A percentile compares a stretch with the other conserved stretches of the same genome.
phyloP scores from a whole-genome alignment of 352 stramenopile species.

The Phytopythium chamaehyphon region DNA sequence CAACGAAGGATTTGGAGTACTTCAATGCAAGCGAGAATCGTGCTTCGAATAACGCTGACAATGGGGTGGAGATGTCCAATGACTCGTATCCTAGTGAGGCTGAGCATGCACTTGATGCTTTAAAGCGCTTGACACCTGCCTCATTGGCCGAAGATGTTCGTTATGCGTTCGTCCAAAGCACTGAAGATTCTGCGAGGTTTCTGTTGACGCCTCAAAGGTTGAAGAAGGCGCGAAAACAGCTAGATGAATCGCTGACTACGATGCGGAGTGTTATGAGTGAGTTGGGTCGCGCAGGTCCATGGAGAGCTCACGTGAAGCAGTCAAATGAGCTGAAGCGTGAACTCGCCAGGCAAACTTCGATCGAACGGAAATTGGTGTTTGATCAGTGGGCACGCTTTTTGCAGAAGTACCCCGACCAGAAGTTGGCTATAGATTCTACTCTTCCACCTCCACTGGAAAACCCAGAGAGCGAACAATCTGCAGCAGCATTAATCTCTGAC shows the following conservation, averaged over 20 bases:
- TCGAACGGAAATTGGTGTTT: constrained; percentile 51
- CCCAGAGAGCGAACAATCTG: background rate
- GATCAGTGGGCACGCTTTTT: constrained; percentile 65
- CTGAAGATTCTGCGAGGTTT: constrained; percentile 23
- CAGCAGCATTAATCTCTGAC: background rate
- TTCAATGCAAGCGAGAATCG: constrained; percentile 4
- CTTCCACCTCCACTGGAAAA: background rate
- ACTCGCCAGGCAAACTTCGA: constrained; percentile 38
- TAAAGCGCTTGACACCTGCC: constrained; percentile 39
- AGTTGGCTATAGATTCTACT: background rate
- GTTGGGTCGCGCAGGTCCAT: constrained; percentile 49
- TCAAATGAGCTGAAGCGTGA: constrained; percentile 62
- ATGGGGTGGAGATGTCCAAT: background rate
- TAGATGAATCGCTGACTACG: constrained; percentile 40
- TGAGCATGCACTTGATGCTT: constrained; percentile 20
- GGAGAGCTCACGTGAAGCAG: constrained; percentile 58
- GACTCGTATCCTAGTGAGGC: background rate
- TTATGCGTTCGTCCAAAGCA: constrained; percentile 21
- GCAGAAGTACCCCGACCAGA: constrained; percentile 32
- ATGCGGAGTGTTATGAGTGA: constrained; percentile 58
- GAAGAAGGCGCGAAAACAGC: constrained; percentile 20
- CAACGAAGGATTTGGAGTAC: constrained; percentile 36
- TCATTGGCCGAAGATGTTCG: constrained; percentile 38
- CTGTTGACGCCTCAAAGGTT: constrained; percentile 25
- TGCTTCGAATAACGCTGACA: background rate